A percentile compares a stretch with the other conserved stretches of the same genome.
Evolutionary conservation across 345 rosid species (phyloP).

Genomic region (Eucalyptus marginata): DNA sequence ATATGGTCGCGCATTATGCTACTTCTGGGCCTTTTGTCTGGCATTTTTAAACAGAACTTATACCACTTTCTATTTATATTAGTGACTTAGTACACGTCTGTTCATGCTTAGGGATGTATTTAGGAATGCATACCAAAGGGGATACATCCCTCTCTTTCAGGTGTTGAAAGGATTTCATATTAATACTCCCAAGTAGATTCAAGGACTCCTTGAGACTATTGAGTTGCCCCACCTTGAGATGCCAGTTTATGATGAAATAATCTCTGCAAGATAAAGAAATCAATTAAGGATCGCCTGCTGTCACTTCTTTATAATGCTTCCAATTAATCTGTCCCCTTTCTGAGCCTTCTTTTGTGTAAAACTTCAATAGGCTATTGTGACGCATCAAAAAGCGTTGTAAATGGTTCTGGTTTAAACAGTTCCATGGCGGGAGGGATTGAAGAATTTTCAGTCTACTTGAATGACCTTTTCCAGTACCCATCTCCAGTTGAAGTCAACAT

Average conservation of each 20-base stretch:
- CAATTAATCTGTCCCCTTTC: not conserved
- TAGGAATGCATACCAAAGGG: not conserved
- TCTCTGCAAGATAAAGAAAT: not conserved
- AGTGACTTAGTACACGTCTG: not conserved
- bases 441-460: conserved; percentile 50
- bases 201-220: not conserved
- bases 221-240: not conserved
- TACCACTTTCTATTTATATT: not conserved
- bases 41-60: not conserved
- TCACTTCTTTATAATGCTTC: not conserved
- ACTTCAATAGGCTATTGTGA: conserved; percentile 54
- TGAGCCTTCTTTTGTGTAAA: not conserved
- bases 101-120: not conserved
- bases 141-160: not conserved
- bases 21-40: not conserved
- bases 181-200: not conserved
- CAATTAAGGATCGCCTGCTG: not conserved
- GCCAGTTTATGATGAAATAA: not conserved
- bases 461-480: conserved; percentile 61
- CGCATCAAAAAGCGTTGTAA: conserved; percentile 54
- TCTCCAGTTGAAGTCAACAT: conserved; percentile 42
- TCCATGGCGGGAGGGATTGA: conserved; percentile 54
- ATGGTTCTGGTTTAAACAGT: conserved; percentile 76
- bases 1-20: not conserved
- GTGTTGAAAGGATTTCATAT: not conserved